Evolutionary conservation across 192 early-diverging fungal genomes (phyloP).

Genomic region (Coemansia sp.): DNA sequence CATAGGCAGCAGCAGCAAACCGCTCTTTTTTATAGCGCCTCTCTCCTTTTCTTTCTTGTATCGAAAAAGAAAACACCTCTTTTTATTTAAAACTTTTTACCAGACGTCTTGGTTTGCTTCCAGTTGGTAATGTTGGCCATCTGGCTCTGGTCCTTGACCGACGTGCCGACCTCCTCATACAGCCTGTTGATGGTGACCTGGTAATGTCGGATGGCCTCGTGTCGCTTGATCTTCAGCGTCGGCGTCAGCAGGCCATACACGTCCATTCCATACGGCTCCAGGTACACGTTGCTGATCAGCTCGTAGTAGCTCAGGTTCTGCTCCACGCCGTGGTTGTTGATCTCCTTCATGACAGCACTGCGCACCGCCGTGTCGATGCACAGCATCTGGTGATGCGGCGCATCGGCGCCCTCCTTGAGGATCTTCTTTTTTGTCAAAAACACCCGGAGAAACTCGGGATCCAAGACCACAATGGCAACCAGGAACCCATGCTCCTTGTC

Average conservation of each 20-base stretch:
- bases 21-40: too few relatives aligned
- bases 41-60: not conserved
- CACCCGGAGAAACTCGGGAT: slow-evolving; percentile 57
- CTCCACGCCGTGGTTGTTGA: slow-evolving; percentile 60
- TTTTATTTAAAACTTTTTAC: slow-evolving; percentile 17
- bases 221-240: slow-evolving; percentile 66
- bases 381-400: slow-evolving; percentile 57
- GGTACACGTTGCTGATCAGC: slow-evolving; percentile 61
- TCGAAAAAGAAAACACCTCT: not conserved
- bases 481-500: slow-evolving; percentile 69
- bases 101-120: slow-evolving; percentile 21
- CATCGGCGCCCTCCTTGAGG: slow-evolving; percentile 44
- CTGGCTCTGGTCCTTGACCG: slow-evolving; percentile 32
- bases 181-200: slow-evolving; percentile 56
- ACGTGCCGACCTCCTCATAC: slow-evolving; percentile 58
- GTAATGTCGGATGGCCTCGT: slow-evolving; percentile 52
- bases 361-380: slow-evolving; percentile 63
- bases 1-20: too few relatives aligned
- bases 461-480: slow-evolving; percentile 76
- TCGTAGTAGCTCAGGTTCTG: slow-evolving; percentile 69
- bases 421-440: slow-evolving; percentile 55
- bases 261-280: slow-evolving; percentile 67
- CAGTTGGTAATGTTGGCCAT: slow-evolving; percentile 46
- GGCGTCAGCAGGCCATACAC: slow-evolving; percentile 82
- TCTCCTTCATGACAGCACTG: slow-evolving; percentile 53